Conservation (phyloP, 2,329 filamentous ascomycete species). For the Ascochyta rabiei region DNA sequence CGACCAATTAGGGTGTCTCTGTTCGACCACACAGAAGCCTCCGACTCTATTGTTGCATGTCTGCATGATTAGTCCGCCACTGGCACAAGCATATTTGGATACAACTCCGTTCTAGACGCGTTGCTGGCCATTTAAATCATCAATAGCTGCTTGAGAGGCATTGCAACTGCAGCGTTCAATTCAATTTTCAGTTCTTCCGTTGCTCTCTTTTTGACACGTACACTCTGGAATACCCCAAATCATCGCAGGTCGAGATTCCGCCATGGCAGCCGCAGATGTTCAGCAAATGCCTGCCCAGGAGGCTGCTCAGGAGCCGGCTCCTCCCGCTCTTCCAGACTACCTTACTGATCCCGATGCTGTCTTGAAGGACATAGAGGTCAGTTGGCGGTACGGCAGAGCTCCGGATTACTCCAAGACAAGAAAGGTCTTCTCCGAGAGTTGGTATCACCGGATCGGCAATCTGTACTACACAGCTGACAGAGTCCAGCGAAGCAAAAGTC, state of each 20-base stretch:
- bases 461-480: background rate
- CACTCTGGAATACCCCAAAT: background rate
- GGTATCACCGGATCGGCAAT: conserved; percentile 28
- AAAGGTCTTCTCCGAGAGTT: conserved; percentile 64
- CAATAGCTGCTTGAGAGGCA: background rate
- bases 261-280: conserved; percentile 38
- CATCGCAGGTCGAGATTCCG: conserved; percentile 3
- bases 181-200: background rate
- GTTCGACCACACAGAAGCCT: conserved; percentile 3
- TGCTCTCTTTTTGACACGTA: background rate
- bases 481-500: conserved; percentile 60
- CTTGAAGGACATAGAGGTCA: conserved; percentile 58
- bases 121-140: conserved; percentile 2
- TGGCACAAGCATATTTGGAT: conserved; percentile 1
- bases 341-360: conserved; percentile 65
- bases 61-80: conserved; percentile 6
- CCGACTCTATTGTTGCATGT: conserved; percentile 8
- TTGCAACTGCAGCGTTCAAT: background rate
- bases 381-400: conserved; percentile 65
- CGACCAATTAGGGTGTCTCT: conserved; percentile 3
- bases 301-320: conserved; percentile 36
- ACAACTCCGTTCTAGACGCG: conserved; percentile 4
- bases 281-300: conserved; percentile 30
- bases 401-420: conserved; percentile 71
- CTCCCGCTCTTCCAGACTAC: conserved; percentile 61